phyloP scores from a whole-genome alignment of 2,329 filamentous ascomycete genomes.

The Hymenoscyphus fraxineus region DNA sequence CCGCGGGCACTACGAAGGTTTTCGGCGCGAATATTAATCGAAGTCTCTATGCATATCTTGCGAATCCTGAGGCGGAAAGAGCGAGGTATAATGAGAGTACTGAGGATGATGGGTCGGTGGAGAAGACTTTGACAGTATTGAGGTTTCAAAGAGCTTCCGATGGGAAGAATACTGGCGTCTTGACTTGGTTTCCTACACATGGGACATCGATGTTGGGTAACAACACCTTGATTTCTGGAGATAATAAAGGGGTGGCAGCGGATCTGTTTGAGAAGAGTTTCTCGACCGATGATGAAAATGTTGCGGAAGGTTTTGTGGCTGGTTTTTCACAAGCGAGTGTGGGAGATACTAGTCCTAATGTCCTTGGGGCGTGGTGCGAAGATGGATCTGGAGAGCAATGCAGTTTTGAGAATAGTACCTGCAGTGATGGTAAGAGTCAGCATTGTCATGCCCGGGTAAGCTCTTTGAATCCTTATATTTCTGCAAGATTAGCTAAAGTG shows the following conservation, averaged over 20 bases:
- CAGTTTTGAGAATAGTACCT: slow-evolving; percentile 79
- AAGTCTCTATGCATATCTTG: slow-evolving; percentile 81
- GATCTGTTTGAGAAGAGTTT: slow-evolving; percentile 75
- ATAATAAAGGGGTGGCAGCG: slow-evolving; percentile 93
- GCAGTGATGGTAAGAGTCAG: slow-evolving; percentile 64
- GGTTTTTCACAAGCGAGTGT: slow-evolving; percentile 92
- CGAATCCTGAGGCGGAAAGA: slow-evolving; percentile 76
- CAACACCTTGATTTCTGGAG: slow-evolving; percentile 86
- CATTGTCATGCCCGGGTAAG: slow-evolving; percentile 62
- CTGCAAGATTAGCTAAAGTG: no score
- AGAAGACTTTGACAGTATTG: slow-evolving; percentile 77
- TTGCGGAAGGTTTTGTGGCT: slow-evolving; percentile 71
- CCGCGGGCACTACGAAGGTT: slow-evolving; percentile 65
- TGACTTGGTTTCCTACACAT: slow-evolving; percentile 91
- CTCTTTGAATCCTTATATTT: no score
- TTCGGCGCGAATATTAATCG: slow-evolving; percentile 81
- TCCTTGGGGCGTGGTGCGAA: slow-evolving; percentile 84
- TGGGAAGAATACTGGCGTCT: slow-evolving; percentile 70
- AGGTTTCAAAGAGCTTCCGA: slow-evolving; percentile 73
- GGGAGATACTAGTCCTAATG: slow-evolving; percentile 86
- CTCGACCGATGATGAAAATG: slow-evolving; percentile 44
- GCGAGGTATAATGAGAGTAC: slow-evolving; percentile 56
- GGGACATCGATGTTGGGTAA: slow-evolving; percentile 89
- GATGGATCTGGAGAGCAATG: slow-evolving; percentile 72
- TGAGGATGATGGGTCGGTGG: slow-evolving; percentile 53